Evolutionary conservation across 2,329 filamentous ascomycete species (phyloP).

Genomic region (Trichoderma atrobrunneum): DNA sequence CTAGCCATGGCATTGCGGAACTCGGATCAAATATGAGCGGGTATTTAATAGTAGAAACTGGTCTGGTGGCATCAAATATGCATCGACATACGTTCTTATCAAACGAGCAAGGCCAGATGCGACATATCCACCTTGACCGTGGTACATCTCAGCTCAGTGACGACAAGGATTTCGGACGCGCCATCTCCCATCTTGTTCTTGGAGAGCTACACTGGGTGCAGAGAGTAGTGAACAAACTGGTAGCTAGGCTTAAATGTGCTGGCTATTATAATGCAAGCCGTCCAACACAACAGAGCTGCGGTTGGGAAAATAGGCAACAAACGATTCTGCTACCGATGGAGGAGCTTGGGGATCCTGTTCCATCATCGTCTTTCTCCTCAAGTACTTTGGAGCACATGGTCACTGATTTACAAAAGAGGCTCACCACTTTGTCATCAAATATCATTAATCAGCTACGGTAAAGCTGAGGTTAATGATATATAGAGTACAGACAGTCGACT

Average conservation of each 20-base stretch:
- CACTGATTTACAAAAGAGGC: not conserved
- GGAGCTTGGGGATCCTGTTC: not conserved
- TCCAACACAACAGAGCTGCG: not conserved
- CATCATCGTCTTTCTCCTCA: not conserved
- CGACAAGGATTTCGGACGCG: not conserved
- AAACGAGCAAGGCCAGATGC: no score
- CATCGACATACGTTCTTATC: no score
- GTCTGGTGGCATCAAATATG: not conserved
- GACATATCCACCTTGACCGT: not conserved
- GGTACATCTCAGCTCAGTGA: not conserved
- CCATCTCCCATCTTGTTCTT: not conserved
- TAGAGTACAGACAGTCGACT: not conserved
- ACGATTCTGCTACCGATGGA: not conserved
- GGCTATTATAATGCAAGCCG: not conserved
- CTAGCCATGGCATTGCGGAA: accelerated
- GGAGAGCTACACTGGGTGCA: not conserved
- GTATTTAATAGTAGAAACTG: not conserved
- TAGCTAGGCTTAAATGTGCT: not conserved
- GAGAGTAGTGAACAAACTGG: not conserved
- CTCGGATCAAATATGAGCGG: not conserved
- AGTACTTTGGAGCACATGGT: not conserved
- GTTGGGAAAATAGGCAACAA: not conserved
- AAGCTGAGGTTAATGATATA: not conserved
- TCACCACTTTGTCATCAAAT: not conserved
- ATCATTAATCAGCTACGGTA: not conserved